Evolutionary conservation across 352 stramenopile genomes (phyloP), one percentile per base, ranked within the genome.

Genomic region (Globisporangium radiosum): DNA sequence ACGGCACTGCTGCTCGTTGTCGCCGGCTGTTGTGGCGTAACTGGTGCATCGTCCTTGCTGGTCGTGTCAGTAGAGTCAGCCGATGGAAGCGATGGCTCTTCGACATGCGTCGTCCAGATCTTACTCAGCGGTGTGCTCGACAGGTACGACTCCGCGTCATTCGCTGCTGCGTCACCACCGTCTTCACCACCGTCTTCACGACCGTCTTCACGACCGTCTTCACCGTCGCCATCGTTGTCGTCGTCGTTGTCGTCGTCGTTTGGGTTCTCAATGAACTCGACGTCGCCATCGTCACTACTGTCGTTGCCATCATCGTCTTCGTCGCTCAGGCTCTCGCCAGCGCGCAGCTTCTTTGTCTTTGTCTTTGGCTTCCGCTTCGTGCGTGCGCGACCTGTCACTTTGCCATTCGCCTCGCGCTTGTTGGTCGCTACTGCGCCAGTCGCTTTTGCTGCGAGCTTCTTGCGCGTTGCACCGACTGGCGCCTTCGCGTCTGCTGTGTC

Each of bases 31-130:
- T 33, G 25, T 33, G 25, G 2, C 25, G 7, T 44, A 3, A 44
- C 40, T 44, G 40, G 40, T 0, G 7, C 40, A 13, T 44, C 40
- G 40, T 44, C 40, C 7, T 44, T 44, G 40, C 25, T 33, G 25
- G 25, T 33, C 25, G 25, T 33, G 25, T 3, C 25, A 3, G 25
- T 33, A 33, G 25, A 33, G 25, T 33, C 25, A 33, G 25, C 25
- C 25, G 25, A 33, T 33, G 25, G 25, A 33, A 33, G 25, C 25
- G 25, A 33, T 49, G 62, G n/a, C 36, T 63, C 38, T 33, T 70
- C 55, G 52, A 59, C 14, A 54, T 68, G 64, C 25, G 66, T 72
- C 13, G 76, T 87, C 76, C 76, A 87, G 64, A 87, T 87, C 17
- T 70, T 63, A 6, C 72, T 78, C 33, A 87, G 57, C 7, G 76